Evolutionary conservation across 2,329 filamentous ascomycete genomes (phyloP).

Genomic region (Kalaharituber pfeilii): DNA sequence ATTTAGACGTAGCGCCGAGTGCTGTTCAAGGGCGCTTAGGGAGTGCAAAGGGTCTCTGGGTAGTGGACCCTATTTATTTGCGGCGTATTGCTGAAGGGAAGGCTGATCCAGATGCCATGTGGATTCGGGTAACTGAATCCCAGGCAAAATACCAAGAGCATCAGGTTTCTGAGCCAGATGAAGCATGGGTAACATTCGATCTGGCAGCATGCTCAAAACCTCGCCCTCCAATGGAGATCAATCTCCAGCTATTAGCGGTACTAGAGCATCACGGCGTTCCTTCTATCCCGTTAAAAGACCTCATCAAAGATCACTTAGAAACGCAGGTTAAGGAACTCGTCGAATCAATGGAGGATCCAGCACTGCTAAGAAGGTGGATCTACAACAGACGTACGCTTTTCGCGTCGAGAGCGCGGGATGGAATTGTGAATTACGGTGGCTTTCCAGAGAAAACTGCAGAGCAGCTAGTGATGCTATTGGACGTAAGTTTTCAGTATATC

Average conservation of each 20-base stretch:
- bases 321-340: constrained; percentile 38
- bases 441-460: not conserved
- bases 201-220: constrained; percentile 43
- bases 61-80: constrained; percentile 37
- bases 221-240: constrained; percentile 40
- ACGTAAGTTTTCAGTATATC: not conserved
- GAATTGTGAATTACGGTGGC: not conserved
- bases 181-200: not conserved
- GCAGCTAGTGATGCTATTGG: not conserved
- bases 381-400: constrained; percentile 9
- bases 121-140: constrained; percentile 28
- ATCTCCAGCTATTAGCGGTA: constrained; percentile 52
- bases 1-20: constrained; percentile 39
- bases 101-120: constrained; percentile 37
- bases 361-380: constrained; percentile 29
- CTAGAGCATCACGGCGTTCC: constrained; percentile 42
- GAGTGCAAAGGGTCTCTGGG: constrained; percentile 61
- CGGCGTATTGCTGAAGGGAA: constrained; percentile 28
- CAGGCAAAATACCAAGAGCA: constrained; percentile 51
- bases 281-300: constrained; percentile 30
- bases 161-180: constrained; percentile 38
- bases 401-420: not conserved
- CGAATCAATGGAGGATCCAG: constrained; percentile 34
- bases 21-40: constrained; percentile 54
- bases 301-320: constrained; percentile 36